Percentiles rank a stretch among this genome's conserved stretches.
Evolutionary conservation across 108 stramenopile species (phyloP).

Genomic region (Stephanodiscus minutulus): DNA sequence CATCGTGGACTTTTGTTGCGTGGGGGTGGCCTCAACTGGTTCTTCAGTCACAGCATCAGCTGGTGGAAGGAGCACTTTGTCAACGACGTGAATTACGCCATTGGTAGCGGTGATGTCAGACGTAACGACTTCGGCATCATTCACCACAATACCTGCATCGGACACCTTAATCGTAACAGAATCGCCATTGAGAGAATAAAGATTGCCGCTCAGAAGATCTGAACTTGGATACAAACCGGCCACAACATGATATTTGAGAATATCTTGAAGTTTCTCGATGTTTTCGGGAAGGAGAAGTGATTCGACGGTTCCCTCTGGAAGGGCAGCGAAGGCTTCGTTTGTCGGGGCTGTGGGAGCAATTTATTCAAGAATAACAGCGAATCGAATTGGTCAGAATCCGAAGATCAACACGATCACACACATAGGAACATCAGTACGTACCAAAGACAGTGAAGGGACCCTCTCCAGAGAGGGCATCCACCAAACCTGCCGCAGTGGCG

Average conservation of each 20-base stretch:
- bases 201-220: background rate
- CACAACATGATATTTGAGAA: conserved; percentile 51
- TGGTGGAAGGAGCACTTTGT: conserved; percentile 50
- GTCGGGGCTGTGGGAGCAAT: conserved; percentile 45
- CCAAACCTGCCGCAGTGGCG: conserved; percentile 36
- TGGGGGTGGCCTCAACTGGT: too few relatives aligned
- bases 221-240: conserved; percentile 5
- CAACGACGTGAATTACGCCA: conserved; percentile 59
- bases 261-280: conserved; percentile 7
- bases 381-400: too few relatives aligned
- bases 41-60: too few relatives aligned
- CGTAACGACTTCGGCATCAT: conserved; percentile 31
- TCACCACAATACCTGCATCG: conserved; percentile 16
- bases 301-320: conserved; percentile 34
- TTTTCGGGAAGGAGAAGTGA: conserved; percentile 20
- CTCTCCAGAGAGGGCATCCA: conserved; percentile 28
- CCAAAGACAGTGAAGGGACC: conserved; percentile 39
- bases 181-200: conserved; percentile 20
- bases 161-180: background rate
- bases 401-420: background rate
- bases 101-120: conserved; percentile 51
- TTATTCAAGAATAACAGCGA: too few relatives aligned
- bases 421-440: background rate
- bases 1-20: too few relatives aligned
- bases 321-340: conserved; percentile 50